Percentiles rank a stretch among this genome's conserved stretches.
Evolutionary conservation across 495 filamentous ascomycete species (phyloP).

Genomic region (Talaromyces stipitatus): DNA sequence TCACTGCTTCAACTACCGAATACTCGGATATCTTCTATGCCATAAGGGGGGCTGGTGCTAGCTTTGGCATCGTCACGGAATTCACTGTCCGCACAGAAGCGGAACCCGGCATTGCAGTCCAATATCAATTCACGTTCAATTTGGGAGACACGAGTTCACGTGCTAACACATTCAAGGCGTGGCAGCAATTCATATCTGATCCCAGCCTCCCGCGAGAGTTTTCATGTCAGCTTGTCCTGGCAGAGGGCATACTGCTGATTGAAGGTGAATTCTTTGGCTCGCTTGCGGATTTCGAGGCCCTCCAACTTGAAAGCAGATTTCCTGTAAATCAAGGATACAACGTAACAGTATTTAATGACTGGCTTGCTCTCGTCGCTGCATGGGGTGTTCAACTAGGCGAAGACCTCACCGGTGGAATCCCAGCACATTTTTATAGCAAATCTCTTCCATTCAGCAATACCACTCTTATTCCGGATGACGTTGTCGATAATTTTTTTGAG

Average conservation of each 20-base stretch:
- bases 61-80: slow-evolving; percentile 24
- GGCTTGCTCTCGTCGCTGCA: slow-evolving; percentile 42
- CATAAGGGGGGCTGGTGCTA: slow-evolving; percentile 24
- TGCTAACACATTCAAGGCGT: slow-evolving; percentile 18
- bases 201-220: slow-evolving; percentile 42
- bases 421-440: slow-evolving; percentile 31
- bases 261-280: slow-evolving; percentile 19
- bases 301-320: slow-evolving; percentile 14
- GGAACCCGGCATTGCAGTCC: slow-evolving; percentile 16
- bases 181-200: slow-evolving; percentile 17
- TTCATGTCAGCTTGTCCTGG: slow-evolving; percentile 24
- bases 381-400: slow-evolving; percentile 38
- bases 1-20: slow-evolving; percentile 15
- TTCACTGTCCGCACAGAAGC: slow-evolving; percentile 23
- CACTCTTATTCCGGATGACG: slow-evolving; percentile 25
- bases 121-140: slow-evolving; percentile 18
- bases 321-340: slow-evolving; percentile 20
- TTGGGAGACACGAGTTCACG: slow-evolving; percentile 20
- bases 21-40: slow-evolving; percentile 38
- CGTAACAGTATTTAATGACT: slow-evolving; percentile 38
- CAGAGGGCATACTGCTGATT: slow-evolving; percentile 14
- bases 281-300: slow-evolving; percentile 17
- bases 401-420: slow-evolving; percentile 21
- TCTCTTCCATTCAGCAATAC: slow-evolving; percentile 36
- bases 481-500: slow-evolving; percentile 27